Base-by-base conservation (phyloP, 257 asterid genomes). In the Scutellaria barbata region DNA sequence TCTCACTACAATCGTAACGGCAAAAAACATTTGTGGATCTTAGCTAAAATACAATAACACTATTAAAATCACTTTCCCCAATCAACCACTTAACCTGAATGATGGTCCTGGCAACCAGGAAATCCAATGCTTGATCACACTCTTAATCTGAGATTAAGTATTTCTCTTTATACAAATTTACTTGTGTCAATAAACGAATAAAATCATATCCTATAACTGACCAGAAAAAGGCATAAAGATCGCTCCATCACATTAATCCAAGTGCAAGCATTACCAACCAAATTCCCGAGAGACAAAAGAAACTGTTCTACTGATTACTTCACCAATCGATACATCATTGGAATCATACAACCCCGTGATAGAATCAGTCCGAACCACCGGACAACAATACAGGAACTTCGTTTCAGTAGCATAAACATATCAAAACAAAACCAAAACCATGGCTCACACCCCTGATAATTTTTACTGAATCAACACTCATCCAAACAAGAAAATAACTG, bases 381-480 rank as follows among this genome's bases (percentile, higher is more conserved):
- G 47, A 71, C 54, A 61, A 61, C 37, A 50, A 61, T 39, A 12
- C 63, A 39, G 30, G 33, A 60, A 50, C 63, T 72, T 50, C 6
- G 53, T 69, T 62, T 51, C 71, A 72, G 39, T 48, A 61, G 37
- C 55, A 37, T 20, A 55, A 48, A 62, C 68, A 40, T 20, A 51
- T 51, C 5, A 75, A 68, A 61, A 60, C 71, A 61, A 61, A 62
- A 20, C 16, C 51, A 10, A 66, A 8, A 73, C 72, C 37, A 60
- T 16, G 50, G 61, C 59, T 9, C 68, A 22, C 35, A 56, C 71
- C 17, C 77, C 78, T 20, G 2, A 60, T 35, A 16, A 18, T 40
- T 68, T 39, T 17, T 16, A 60, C 60, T 60, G 30, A 75, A 61
- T 37, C 58, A 59, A 61, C 52, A 68, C 64, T 75, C 63, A 55